These are phyloP conservation scores for Suillus plorans DNA, from an alignment of 768 basidiomycete species.

Conservation along the genomic window DNA sequence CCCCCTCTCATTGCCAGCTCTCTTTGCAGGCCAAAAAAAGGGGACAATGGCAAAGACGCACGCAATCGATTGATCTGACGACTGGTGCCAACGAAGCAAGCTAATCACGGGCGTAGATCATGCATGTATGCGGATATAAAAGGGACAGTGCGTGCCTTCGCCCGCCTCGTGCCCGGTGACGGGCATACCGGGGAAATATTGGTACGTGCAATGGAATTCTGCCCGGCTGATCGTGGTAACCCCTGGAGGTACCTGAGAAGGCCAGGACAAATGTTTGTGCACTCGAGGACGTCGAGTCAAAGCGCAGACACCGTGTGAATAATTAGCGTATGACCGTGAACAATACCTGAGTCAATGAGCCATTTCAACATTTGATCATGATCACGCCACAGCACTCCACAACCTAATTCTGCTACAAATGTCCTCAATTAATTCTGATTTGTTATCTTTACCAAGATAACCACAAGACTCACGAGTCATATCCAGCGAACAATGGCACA, in stretches of 20 bases:
- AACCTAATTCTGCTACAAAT: background rate
- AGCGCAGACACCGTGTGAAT: background rate
- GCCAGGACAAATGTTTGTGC: background rate
- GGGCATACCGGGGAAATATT: background rate
- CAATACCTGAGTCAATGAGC: background rate
- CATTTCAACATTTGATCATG: background rate
- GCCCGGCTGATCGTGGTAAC: background rate
- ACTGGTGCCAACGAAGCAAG: background rate
- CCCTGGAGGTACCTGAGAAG: background rate
- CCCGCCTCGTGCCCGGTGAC: background rate
- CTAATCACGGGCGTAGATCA: background rate
- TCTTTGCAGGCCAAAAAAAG: background rate
- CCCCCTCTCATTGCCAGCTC: background rate
- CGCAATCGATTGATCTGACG: background rate
- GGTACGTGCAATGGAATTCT: background rate
- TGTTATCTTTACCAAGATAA: background rate
- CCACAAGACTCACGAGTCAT: background rate
- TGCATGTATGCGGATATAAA: background rate
- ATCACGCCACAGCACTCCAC: too few species aligned
- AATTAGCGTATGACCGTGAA: background rate
- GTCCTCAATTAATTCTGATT: background rate
- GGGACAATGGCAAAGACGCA: background rate
- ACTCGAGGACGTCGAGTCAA: background rate
- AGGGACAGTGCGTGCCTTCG: background rate
- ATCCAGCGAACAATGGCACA: slow-evolving; percentile 3